A percentile compares a stretch with the other conserved stretches of the same genome.
phyloP scores from a whole-genome alignment of 2,329 filamentous ascomycete genomes.

The Colletotrichum filicis region DNA sequence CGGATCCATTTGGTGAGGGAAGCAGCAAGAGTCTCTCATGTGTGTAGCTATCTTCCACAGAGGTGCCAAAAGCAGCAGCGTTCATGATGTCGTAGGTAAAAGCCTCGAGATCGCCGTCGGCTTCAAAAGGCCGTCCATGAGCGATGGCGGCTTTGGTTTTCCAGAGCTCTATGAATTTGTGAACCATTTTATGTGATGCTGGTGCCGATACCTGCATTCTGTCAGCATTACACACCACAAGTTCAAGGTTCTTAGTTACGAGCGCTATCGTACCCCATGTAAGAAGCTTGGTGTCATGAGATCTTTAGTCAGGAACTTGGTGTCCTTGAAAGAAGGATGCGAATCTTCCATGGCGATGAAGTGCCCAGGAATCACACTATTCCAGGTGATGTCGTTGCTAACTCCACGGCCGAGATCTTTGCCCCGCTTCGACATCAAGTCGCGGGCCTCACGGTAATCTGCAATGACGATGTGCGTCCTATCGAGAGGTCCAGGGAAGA shows the following conservation, averaged over 20 bases:
- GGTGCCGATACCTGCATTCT: neutral
- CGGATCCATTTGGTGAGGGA: too few relatives aligned
- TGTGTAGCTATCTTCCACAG: neutral
- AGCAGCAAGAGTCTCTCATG: neutral
- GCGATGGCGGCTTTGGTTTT: neutral
- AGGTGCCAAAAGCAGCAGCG: neutral
- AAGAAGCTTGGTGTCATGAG: conserved; percentile 13
- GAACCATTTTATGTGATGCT: neutral
- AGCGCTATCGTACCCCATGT: neutral
- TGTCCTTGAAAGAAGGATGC: conserved; percentile 7
- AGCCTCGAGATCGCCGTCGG: neutral
- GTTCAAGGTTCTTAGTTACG: too few relatives aligned
- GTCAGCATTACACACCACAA: neutral
- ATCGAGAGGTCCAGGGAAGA: neutral
- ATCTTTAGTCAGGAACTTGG: conserved; percentile 11
- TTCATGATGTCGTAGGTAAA: conserved; percentile 18
- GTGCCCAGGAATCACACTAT: neutral
- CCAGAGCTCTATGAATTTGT: neutral
- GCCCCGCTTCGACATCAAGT: conserved; percentile 13
- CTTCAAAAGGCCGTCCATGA: neutral
- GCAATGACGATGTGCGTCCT: neutral
- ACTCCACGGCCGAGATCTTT: neutral
- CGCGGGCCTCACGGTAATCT: conserved; percentile 1
- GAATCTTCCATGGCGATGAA: conserved; percentile 10
- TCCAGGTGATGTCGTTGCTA: neutral